A percentile compares a stretch with the other conserved stretches of the same genome.
Evolutionary conservation across 1,284 basidiomycete species (phyloP).

Genomic region (Sanghuangporus baumii): DNA sequence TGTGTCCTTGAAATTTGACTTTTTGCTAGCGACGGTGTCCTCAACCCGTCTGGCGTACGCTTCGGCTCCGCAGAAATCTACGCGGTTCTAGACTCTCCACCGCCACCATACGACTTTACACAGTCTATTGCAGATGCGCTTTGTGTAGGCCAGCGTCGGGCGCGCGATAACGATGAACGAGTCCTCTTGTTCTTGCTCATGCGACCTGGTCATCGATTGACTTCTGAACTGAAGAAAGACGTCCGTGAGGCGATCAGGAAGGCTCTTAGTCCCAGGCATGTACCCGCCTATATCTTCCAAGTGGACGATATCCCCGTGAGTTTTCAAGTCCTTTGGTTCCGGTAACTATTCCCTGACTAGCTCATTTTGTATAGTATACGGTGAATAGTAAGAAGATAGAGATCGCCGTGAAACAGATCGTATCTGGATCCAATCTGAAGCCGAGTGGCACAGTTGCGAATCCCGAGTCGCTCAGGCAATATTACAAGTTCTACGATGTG

Average conservation of each 20-base stretch:
- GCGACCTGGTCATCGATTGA: slow-evolving; percentile 46
- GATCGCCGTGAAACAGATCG: slow-evolving; percentile 68
- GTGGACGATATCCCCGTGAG: slow-evolving; percentile 60
- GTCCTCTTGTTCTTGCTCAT: slow-evolving; percentile 84
- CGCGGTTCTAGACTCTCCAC: slow-evolving; percentile 52
- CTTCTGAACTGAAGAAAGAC: slow-evolving; percentile 39
- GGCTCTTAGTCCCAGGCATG: slow-evolving; percentile 70
- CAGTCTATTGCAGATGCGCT: slow-evolving; percentile 63
- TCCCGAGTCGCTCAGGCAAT: slow-evolving; percentile 54
- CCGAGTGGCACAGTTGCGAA: slow-evolving; percentile 69
- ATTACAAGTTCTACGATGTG: slow-evolving; percentile 41
- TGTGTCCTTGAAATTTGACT: neutral
- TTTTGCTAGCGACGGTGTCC: slow-evolving; percentile 51
- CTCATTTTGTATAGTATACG: slow-evolving; percentile 43
- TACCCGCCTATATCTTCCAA: slow-evolving; percentile 61
- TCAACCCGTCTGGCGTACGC: slow-evolving; percentile 83
- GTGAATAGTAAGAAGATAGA: slow-evolving; percentile 73
- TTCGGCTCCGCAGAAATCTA: slow-evolving; percentile 91
- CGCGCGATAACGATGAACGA: slow-evolving; percentile 72
- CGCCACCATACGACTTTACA: slow-evolving; percentile 35
- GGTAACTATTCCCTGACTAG: neutral
- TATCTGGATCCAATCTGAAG: slow-evolving; percentile 53
- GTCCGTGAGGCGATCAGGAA: slow-evolving; percentile 58
- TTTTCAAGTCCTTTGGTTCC: slow-evolving; percentile 13
- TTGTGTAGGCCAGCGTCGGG: slow-evolving; percentile 77